A percentile compares a stretch with the other conserved stretches of the same genome.
These are phyloP conservation scores for Erodium maritimum DNA, from an alignment of 345 rosid species.

Conservation along the genomic window DNA sequence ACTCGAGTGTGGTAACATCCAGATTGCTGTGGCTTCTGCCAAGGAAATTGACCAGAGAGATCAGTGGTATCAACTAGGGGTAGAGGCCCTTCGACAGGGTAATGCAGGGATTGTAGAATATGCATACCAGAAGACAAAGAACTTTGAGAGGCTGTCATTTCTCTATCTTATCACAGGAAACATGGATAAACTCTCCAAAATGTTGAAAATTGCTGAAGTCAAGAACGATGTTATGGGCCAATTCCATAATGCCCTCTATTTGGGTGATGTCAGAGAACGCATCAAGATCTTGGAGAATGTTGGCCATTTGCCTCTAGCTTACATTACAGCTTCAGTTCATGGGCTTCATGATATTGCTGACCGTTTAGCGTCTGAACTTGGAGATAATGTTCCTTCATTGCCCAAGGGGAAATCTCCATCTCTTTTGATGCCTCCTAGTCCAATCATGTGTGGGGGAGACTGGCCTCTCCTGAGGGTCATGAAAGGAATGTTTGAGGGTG, in stretches of 20 bases:
- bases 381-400: slow-evolving; percentile 54
- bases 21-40: no score
- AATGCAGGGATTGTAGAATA: slow-evolving; percentile 84
- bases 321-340: slow-evolving; percentile 67
- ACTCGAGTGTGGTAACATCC: slow-evolving; percentile 90
- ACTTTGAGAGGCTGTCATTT: slow-evolving; percentile 89
- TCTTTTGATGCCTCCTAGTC: slow-evolving; percentile 70
- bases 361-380: slow-evolving; percentile 55
- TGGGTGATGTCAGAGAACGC: slow-evolving; percentile 85
- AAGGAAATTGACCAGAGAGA: slow-evolving; percentile 92
- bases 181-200: slow-evolving; percentile 66
- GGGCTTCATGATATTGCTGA: slow-evolving; percentile 68
- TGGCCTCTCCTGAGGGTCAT: slow-evolving; percentile 94
- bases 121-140: slow-evolving; percentile 96
- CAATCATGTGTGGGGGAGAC: slow-evolving; percentile 71
- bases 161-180: slow-evolving; percentile 86
- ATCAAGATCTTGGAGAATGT: slow-evolving; percentile 79
- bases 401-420: slow-evolving; percentile 55
- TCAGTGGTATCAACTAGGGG: slow-evolving; percentile 84
- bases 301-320: slow-evolving; percentile 85
- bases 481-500: slow-evolving; percentile 91
- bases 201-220: slow-evolving; percentile 91
- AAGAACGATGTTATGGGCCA: slow-evolving; percentile 94
- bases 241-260: slow-evolving; percentile 81
- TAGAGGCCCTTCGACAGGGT: slow-evolving; percentile 98